phyloP scores from a whole-genome alignment of 495 filamentous ascomycete species.

The Trichoderma orchidacearum region DNA sequence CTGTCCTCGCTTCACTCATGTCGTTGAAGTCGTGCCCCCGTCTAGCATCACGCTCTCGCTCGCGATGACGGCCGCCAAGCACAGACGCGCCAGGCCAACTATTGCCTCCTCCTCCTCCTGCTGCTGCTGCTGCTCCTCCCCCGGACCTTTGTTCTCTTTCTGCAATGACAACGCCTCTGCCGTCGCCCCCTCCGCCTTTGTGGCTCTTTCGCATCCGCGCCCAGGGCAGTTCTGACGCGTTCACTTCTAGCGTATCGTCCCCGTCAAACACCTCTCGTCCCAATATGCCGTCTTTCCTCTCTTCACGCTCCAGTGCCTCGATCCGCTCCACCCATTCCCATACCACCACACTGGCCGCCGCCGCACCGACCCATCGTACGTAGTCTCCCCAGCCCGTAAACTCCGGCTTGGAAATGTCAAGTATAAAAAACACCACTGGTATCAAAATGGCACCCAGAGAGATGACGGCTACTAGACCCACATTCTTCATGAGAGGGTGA shows the following conservation, averaged over 20 bases:
- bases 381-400: constrained; percentile 96
- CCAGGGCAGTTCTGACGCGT: constrained; percentile 30
- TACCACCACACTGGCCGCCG: constrained; percentile 89
- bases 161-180: not conserved
- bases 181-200: constrained; percentile 14
- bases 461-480: constrained; percentile 68
- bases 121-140: constrained; percentile 6
- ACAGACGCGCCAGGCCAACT: constrained; percentile 33
- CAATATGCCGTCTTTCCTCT: constrained; percentile 89
- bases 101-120: constrained; percentile 14
- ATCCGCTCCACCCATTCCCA: constrained; percentile 99
- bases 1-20: not conserved
- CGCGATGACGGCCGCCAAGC: constrained; percentile 25
- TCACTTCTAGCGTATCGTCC: constrained; percentile 84
- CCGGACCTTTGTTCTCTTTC: not conserved
- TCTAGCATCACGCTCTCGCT: not conserved
- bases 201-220: constrained; percentile 19
- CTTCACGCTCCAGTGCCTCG: constrained; percentile 87
- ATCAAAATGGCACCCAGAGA: constrained; percentile 71
- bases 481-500: constrained; percentile 85
- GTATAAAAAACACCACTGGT: constrained; percentile 88
- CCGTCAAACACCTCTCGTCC: constrained; percentile 93
- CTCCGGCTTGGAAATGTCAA: constrained; percentile 78
- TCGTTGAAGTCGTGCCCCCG: not conserved
- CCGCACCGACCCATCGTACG: constrained; percentile 93